These are phyloP conservation scores for Trichosanthes truncata DNA, from an alignment of 306 rosid species.

Conservation along the genomic window DNA sequence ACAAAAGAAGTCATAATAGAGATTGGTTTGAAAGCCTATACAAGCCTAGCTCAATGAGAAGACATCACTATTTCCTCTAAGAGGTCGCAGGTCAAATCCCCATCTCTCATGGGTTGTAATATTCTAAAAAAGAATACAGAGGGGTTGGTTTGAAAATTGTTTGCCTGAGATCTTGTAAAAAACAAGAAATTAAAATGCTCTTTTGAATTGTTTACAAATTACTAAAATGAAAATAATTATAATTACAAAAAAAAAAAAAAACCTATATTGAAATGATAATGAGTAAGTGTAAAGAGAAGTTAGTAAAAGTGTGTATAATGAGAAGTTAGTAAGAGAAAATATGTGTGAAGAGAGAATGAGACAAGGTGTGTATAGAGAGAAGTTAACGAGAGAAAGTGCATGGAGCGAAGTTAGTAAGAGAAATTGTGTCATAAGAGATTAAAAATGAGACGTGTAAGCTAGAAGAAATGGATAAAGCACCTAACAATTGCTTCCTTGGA, in stretches of 20 bases:
- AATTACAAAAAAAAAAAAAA: no score
- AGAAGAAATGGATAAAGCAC: not conserved
- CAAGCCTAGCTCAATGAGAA: not conserved
- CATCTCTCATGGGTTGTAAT: not conserved
- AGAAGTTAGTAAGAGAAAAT: not conserved
- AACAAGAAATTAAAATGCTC: not conserved
- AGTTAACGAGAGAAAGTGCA: not conserved
- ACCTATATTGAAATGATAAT: no score
- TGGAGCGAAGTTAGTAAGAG: not conserved
- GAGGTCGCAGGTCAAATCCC: not conserved
- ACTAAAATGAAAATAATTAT: no score
- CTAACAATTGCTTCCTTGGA: not conserved
- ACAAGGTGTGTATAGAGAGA: not conserved
- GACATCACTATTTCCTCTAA: not conserved
- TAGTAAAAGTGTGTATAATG: not conserved
- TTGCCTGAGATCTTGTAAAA: not conserved
- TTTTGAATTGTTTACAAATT: not conserved
- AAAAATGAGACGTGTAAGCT: not conserved
- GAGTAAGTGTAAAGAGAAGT: not conserved
- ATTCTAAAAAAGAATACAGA: not conserved
- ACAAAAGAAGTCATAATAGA: not conserved
- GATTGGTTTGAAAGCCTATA: not conserved
- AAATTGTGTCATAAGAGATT: not conserved
- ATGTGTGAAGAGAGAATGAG: not conserved
- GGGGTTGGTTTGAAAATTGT: no score